Conservation (phyloP, 1,139 yeast species). For the Diutina sp. region DNA sequence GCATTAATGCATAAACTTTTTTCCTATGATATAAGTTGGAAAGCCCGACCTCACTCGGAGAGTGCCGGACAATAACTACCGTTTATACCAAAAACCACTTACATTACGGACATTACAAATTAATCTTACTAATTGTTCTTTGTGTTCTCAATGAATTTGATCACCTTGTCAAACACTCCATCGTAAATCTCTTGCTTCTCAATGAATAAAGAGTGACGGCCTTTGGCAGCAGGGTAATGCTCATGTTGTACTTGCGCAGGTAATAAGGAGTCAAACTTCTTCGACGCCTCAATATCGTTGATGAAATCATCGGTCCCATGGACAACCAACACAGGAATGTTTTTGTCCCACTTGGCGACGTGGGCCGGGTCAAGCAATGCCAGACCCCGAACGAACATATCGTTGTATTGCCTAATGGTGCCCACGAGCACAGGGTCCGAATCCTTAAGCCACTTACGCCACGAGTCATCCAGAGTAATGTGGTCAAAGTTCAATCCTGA, state of each 20-base stretch:
- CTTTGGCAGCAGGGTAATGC: constrained; percentile 17
- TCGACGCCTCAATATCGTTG: constrained; percentile 43
- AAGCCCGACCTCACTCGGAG: background rate
- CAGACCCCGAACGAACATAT: constrained; percentile 54
- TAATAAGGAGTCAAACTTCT: constrained; percentile 29
- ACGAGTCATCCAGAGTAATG: constrained; percentile 41
- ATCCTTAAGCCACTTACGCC: constrained; percentile 28
- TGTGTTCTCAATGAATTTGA: constrained; percentile 21
- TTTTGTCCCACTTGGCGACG: constrained; percentile 28
- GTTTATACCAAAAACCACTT: background rate
- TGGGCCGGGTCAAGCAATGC: constrained; percentile 29
- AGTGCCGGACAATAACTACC: background rate
- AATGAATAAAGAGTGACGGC: constrained; percentile 31
- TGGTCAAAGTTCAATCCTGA: constrained; percentile 42
- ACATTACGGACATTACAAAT: constrained; percentile 7
- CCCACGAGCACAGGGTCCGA: constrained; percentile 32
- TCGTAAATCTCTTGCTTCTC: constrained; percentile 29
- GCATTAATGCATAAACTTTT: background rate
- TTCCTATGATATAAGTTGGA: background rate
- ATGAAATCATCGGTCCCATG: constrained; percentile 32
- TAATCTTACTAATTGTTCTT: constrained; percentile 4
- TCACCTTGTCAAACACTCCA: constrained; percentile 19
- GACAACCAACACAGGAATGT: constrained; percentile 19
- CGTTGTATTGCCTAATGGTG: constrained; percentile 33
- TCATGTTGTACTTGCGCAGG: constrained; percentile 17